Evolutionary conservation across 148 eudicot genomes (phyloP), one percentile per base, ranked within the genome.

Genomic region (Salicornia ramosissima): DNA sequence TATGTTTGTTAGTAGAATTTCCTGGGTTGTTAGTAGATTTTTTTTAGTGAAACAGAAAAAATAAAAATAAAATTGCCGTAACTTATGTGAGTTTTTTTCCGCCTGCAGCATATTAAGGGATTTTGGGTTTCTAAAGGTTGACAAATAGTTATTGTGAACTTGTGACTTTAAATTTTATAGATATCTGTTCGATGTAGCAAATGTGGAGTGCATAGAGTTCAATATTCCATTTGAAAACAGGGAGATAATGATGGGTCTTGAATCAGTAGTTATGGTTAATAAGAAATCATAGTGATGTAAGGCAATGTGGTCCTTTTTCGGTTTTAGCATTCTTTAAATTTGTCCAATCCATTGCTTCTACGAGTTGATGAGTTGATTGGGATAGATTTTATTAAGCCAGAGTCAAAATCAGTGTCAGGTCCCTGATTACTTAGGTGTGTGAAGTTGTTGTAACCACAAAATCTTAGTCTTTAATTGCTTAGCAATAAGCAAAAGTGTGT

Each of bases 11-110:
- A n/a, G n/a, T n/a, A n/a, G n/a, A n/a, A n/a, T n/a, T n/a, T n/a
- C n/a, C n/a, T 42, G 28, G 11, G 16, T 21, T 9, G 31, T 7
- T 52, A 33, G 62, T 43, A 28, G 19, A 10, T 6, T 12, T 64
- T 24, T 55, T 67, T 45, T 24, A 12, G 15, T 51, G 14, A 12
- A n/a, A 4, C 65, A 21, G n/a, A 54, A 34, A 33, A 28, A 31
- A 21, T 47, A 9, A 30, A 50, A 22, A n/a, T 36, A 3, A 3
- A 36, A 36, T 36, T 36, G 40, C 8, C 8, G 26, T n/a, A n/a
- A n/a, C n/a, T n/a, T n/a, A 18, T 70, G 42, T 59, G 40, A 40
- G 24, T 18, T 72, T 29, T 14, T 72, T 9, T 59, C 31, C 62
- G 51, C 43, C 36, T 45, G 73, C 10, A 2, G 40, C 40, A 55